Percentiles rank a stretch among this genome's conserved stretches.
phyloP scores from a whole-genome alignment of 208 protist species.

The Novymonas esmeraldas region DNA sequence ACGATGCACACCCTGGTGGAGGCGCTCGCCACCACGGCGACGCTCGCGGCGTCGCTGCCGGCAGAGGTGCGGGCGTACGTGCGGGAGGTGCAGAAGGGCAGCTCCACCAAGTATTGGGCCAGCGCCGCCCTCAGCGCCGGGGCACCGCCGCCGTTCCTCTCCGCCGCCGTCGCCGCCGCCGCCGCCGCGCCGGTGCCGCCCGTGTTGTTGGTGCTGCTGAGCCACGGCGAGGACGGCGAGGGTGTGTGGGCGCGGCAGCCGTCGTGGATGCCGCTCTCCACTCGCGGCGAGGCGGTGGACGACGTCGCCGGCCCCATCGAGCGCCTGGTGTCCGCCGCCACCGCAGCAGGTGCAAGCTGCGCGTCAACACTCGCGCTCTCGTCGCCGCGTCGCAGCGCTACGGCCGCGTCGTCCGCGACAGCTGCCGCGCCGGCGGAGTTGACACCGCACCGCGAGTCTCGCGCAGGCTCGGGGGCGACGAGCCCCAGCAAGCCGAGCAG shows the following conservation, averaged over 20 bases:
- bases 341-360: not conserved
- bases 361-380: not conserved
- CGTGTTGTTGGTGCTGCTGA: conserved; percentile 1
- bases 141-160: conserved; percentile 26
- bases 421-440: not conserved
- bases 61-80: conserved; percentile 26
- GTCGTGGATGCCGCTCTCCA: not conserved
- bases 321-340: not conserved
- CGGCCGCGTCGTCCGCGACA: not conserved
- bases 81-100: conserved; percentile 10
- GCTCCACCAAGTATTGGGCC: conserved; percentile 14
- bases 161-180: conserved; percentile 15
- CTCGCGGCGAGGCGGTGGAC: not conserved
- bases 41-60: conserved; percentile 5
- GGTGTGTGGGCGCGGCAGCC: conserved; percentile 6
- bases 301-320: not conserved
- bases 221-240: not conserved
- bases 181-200: conserved; percentile 4
- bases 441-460: not conserved
- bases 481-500: conserved; percentile 17
- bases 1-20: conserved; percentile 19
- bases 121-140: conserved; percentile 4
- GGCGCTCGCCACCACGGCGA: not conserved
- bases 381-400: not conserved
- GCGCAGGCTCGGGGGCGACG: not conserved